A percentile compares a stretch with the other conserved stretches of the same genome.
Conservation (phyloP, 495 filamentous ascomycete species). For the Lasiosphaeria hispida region DNA sequence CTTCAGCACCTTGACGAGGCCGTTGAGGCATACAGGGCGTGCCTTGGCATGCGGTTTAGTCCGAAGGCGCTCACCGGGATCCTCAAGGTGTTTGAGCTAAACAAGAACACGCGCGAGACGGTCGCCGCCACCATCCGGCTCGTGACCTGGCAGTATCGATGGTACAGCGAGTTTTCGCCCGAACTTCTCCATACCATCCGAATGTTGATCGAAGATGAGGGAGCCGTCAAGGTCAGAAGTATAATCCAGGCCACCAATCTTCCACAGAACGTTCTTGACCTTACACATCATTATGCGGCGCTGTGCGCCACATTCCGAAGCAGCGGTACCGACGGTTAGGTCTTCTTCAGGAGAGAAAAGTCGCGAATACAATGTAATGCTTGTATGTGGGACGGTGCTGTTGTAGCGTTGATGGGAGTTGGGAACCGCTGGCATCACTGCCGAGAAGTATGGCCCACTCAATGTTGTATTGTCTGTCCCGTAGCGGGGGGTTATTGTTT, state of each 20-base stretch:
- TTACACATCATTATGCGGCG: conserved; percentile 95
- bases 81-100: conserved; percentile 68
- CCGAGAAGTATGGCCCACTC: too few species aligned
- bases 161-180: conserved; percentile 99
- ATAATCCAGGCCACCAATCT: conserved; percentile 95
- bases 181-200: conserved; percentile 80
- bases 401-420: too few species aligned
- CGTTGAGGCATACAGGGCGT: conserved; percentile 85
- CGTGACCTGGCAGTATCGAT: conserved; percentile 96
- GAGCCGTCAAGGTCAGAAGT: conserved; percentile 93
- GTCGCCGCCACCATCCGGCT: conserved; percentile 79
- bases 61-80: conserved; percentile 87
- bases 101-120: conserved; percentile 69
- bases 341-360: too few species aligned
- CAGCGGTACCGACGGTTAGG: conserved; percentile 83
- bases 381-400: too few species aligned
- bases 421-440: too few species aligned
- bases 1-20: conserved; percentile 87
- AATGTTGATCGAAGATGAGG: conserved; percentile 94
- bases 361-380: conserved; percentile 1
- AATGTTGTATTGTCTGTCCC: too few species aligned
- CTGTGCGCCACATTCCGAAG: conserved; percentile 92
- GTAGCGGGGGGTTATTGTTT: too few species aligned
- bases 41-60: conserved; percentile 77
- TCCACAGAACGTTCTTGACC: conserved; percentile 85